Evolutionary conservation across 306 rosid genomes (phyloP).

Genomic region (Fragaria nilgerrensis): DNA sequence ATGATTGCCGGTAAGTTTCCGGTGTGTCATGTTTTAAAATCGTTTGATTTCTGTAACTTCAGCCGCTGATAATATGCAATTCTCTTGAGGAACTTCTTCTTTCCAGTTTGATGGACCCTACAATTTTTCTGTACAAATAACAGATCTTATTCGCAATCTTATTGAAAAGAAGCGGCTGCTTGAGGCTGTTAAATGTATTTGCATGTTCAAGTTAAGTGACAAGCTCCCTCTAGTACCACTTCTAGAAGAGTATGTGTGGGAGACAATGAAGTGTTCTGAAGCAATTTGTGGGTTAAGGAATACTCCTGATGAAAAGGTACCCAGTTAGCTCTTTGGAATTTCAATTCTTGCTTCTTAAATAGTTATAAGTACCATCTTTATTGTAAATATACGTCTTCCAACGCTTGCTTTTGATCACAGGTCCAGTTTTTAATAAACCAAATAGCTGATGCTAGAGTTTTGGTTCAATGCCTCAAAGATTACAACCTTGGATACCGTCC

Average conservation of each 20-base stretch:
- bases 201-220: constrained; percentile 41
- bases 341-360: neutral
- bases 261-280: neutral
- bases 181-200: constrained; percentile 53
- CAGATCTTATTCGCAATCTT: constrained; percentile 48
- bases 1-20: constrained; percentile 37
- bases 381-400: neutral
- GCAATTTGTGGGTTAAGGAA: neutral
- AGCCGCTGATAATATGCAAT: neutral
- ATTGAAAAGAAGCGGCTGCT: constrained; percentile 31
- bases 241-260: constrained; percentile 21
- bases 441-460: constrained; percentile 21
- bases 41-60: neutral
- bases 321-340: neutral
- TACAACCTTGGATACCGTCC: constrained; percentile 35
- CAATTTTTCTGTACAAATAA: neutral
- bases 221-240: constrained; percentile 36
- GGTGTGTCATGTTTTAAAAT: neutral
- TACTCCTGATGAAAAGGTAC: constrained; percentile 23
- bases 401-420: constrained; percentile 26
- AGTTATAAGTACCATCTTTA: neutral
- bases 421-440: constrained; percentile 28
- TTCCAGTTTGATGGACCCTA: neutral
- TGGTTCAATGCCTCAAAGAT: constrained; percentile 38
- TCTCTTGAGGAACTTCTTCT: neutral